Evolutionary conservation across 345 rosid genomes (phyloP), one percentile per base, ranked within the genome.

Genomic region (Euphorbia pulcherrima): DNA sequence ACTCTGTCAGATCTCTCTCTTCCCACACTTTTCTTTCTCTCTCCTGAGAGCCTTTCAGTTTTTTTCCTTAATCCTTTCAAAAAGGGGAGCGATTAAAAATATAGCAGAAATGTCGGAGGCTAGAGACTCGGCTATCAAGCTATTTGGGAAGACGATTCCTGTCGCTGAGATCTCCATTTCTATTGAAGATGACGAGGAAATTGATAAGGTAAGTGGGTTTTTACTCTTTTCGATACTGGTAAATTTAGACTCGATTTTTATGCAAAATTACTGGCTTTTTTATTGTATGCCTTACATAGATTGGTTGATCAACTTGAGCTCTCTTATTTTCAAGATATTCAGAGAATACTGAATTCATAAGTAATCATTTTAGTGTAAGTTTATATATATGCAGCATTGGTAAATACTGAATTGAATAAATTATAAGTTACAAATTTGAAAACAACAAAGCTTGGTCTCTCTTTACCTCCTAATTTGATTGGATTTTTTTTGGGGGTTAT

Each of bases 111-210:
- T 92, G 98, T 73, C 86, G 83, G 95, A 84, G 81, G 51, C 77
- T 26, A 85, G 76, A 53, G 90, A 92, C 86, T 89, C 90, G 86
- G 87, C 91, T 71, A 87, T 92, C 80, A 92, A 92, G 83, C 85
- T 92, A 11, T 92, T 92, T 62, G 98, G 98, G 54, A 83, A 83
- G 82, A 90, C 87, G 78, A 92, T 92, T 79, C 87, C 89, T 68
- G 75, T 90, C 72, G 86, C 84, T 39, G 95, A 85, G 74, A 72
- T 78, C 48, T 79, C 72, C 63, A n/a, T n/a, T n/a, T n/a, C n/a
- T n/a, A n/a, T n/a, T n/a, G 81, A 64, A 33, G 83, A 82, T 29
- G 85, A 77, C 37, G 74, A 50, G 64, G 79, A 72, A 2, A 50
- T 55, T 71, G 80, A 69, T 35, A 80, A 79, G 82, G 84, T 82